Base-by-base conservation (phyloP, 768 basidiomycete species). In the Vararia minispora region DNA sequence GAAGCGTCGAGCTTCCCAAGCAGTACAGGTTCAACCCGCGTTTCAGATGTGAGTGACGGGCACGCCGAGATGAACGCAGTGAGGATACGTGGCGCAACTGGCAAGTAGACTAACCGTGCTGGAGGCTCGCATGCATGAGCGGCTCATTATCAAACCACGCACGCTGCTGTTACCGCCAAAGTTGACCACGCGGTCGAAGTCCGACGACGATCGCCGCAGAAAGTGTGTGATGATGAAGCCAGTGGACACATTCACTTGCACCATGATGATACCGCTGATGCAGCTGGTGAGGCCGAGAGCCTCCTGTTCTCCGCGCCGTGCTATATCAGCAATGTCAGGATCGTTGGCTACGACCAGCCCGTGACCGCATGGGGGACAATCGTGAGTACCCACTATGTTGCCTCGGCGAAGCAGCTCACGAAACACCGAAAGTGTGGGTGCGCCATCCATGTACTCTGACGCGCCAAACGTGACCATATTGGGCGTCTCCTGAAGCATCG, bases 371-470 rank as follows among this genome's bases (percentile, higher is more conserved):
- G 71, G 66, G 9, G 76, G 74, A 17, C 79, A 76, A 0, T 82
- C 79, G 10, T 81, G 68, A 1, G 75, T 75, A 29, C 77, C 73
- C 20, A 79, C 79, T 7, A 75, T 71, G 6, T 66, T 61, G 20
- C 94, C 92, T 21, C 94, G 79, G 43, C 97, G 75, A 51, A 99
- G 78, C 13, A 99, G 63, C 53, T 97, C 94, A 37, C 78, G 83
- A 9, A 99, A 64, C 13, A 98, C 91, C 0, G 79, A 68, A 11
- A 85, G 63, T 10, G 81, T 86, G 28, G 98, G 66, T 1, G 94
- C 81, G 3, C 86, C 81, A 49, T 99, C 94, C 87, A 99, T 97
- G 56, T 97, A 99, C 57, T 99, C 94, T 2, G 94, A 95, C 5
- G 89, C 91, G n/a, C 92, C 92, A 46, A 99, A 89, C 8, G 78